Conservation (phyloP, 176 grass and related monocot genomes). For the Chrysopogon serrulatus region DNA sequence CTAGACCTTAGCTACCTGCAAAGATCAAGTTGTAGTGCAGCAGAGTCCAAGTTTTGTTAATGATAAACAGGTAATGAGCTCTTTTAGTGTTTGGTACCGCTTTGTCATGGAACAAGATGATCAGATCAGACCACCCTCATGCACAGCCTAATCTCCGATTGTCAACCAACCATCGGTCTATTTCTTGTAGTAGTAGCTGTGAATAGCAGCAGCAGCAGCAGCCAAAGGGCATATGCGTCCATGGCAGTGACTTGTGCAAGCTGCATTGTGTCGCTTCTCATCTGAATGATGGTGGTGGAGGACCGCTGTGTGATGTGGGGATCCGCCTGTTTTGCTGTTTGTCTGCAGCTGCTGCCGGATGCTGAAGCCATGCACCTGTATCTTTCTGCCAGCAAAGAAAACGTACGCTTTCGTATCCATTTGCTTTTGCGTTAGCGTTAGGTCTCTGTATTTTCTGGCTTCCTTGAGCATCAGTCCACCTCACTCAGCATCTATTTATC, state of each 20-base stretch:
- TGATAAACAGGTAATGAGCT: neutral
- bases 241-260: conserved; percentile 1
- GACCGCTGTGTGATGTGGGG: neutral
- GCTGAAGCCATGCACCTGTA: neutral
- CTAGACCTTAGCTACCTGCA: neutral
- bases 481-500: neutral
- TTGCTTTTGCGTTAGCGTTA: neutral
- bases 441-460: conserved; percentile 20
- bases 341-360: neutral
- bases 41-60: neutral
- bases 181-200: neutral
- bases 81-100: neutral
- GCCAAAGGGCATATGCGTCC: neutral
- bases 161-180: neutral
- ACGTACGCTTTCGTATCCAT: neutral
- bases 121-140: neutral
- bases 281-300: conserved; percentile 1
- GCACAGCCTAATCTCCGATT: neutral
- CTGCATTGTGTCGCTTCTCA: conserved; percentile 13
- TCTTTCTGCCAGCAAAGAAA: conserved; percentile 1
- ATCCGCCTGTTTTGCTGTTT: neutral
- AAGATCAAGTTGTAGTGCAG: neutral
- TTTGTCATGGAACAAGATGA: neutral
- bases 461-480: conserved; percentile 29
- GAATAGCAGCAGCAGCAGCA: neutral